Evolutionary conservation across 495 filamentous ascomycete species (phyloP), one percentile per base, ranked within the genome.

Genomic region (Margaritispora aquatica): DNA sequence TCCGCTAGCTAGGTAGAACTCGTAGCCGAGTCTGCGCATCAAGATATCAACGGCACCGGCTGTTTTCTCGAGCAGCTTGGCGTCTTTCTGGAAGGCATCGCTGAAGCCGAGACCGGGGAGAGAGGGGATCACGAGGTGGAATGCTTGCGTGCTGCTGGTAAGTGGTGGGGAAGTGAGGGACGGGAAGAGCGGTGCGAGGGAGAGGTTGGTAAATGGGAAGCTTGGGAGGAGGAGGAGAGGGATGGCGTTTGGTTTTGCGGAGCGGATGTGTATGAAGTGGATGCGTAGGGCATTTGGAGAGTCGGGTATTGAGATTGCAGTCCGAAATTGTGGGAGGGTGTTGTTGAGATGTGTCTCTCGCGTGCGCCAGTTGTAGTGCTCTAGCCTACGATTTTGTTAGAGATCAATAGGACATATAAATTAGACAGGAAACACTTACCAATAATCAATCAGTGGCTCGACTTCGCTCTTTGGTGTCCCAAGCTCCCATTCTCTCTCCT

Each of bases 101-200:
- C 80, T 85, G 70, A 91, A 92, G 38, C 85, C 88, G 60, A 88
- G 79, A 38, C 89, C 89, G 0, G 88, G 88, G 23, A 91, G 71
- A 10, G 85, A 87, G 2, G 89, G 88, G 9, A 80, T 84, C 8
- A 92, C 75, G 46, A 63, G 11, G 17, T 54, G 52, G 21, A 54
- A 61, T 22, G 44, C 46, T 26, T 50, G 88, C 84, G 13, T 91
- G 75, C 10, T 58, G n/a, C n/a, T n/a, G n/a, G n/a, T n/a, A 5
- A 54, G 66, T 7, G 73, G 68, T 0, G 77, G 77, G 1, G 71
- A 63, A 0, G 77, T 79, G 54, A 92, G 75, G 7, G 79, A 69
- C 13, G 79, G 76, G 36, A 90, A 71, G 22, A 92, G 69, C 49
- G 86, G 84, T 13, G 74, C 79, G 31, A 64, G 49, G 65, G 88